Evolutionary conservation across 2,329 filamentous ascomycete genomes (phyloP).

Genomic region (Aspergillus sp.): DNA sequence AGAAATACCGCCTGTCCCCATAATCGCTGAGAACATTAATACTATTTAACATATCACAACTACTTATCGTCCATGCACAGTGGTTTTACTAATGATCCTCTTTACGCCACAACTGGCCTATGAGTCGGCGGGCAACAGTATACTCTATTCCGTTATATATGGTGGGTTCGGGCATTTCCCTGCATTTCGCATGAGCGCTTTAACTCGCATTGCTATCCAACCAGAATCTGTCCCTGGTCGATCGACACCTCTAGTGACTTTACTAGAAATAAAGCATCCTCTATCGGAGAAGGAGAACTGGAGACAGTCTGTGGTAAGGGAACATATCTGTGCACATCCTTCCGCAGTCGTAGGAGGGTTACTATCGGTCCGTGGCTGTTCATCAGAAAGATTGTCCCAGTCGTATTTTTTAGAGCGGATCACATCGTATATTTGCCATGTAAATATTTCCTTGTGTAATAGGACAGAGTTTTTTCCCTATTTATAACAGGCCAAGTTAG

Average conservation of each 20-base stretch:
- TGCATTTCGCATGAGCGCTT: constrained; percentile 22
- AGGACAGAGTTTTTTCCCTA: background rate
- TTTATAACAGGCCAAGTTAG: background rate
- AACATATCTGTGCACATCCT: constrained; percentile 25
- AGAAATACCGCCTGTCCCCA: background rate
- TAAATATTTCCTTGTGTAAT: constrained; percentile 26
- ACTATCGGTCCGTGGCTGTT: constrained; percentile 11
- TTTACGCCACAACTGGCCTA: background rate
- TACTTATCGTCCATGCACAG: background rate
- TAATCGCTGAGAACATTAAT: background rate
- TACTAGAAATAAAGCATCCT: constrained; percentile 19
- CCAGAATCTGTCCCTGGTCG: constrained; percentile 22
- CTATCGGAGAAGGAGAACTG: constrained; percentile 26
- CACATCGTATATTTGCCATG: constrained; percentile 16
- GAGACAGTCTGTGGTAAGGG: constrained; percentile 24
- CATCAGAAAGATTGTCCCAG: constrained; percentile 18
- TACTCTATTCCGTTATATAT: constrained; percentile 22
- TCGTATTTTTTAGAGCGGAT: constrained; percentile 7
- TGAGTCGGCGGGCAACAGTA: background rate
- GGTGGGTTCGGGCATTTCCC: constrained; percentile 23
- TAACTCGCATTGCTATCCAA: constrained; percentile 26
- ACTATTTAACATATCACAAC: background rate
- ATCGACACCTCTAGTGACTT: constrained; percentile 18
- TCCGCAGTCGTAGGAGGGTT: constrained; percentile 1
- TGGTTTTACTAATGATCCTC: background rate